Evolutionary conservation across 306 rosid genomes (phyloP), one percentile per base, ranked within the genome.

Genomic region (Alnus rubra): DNA sequence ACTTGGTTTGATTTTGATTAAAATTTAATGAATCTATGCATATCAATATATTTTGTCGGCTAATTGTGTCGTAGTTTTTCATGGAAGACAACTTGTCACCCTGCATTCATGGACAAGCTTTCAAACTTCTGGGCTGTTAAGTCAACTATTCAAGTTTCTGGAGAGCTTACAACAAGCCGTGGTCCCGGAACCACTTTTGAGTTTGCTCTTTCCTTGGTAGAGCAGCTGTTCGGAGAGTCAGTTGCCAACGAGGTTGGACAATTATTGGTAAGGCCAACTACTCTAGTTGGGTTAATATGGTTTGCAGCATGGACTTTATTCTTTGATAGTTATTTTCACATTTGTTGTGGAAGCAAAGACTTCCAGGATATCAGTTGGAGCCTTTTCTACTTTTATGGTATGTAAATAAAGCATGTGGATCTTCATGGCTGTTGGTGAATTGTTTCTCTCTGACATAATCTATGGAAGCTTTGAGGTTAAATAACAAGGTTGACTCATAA

Each of bases 111-210:
- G 81, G 86, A 88, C 84, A 91, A 85, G 88, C 98, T 95, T 74
- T 97, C 98, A 51, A 88, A 94, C 18, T 95, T 95, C 79, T 95
- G 97, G 98, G 97, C 97, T 5, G 95, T 92, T 77, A 92, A 92
- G 81, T 86, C 97, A 47, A 90, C 88, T 74, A 81, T 92, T 76
- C 98, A 91, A 86, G 98, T 95, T 64, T 95, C 98, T 2, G 88
- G 88, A 62, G 94, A 84, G 77, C 97, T 92, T 59, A 95, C 95
- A 45, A 92, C 98, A 4, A 95, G 97, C 86, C 98, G 96, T 51
- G 98, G 98, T 37, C 98, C 98, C 8, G 97, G 90, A 85, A 95
- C 98, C 71, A 77, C 92, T 56, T 92, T 85, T 60, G 85, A 76
- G 79, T 95, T 95, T 92, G 95, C 97, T 72, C 80, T 95, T 59